Percentiles rank a stretch among this genome's conserved stretches.
phyloP scores from a whole-genome alignment of 371 early-diverging fungal species.

The Mucor plumbeus region DNA sequence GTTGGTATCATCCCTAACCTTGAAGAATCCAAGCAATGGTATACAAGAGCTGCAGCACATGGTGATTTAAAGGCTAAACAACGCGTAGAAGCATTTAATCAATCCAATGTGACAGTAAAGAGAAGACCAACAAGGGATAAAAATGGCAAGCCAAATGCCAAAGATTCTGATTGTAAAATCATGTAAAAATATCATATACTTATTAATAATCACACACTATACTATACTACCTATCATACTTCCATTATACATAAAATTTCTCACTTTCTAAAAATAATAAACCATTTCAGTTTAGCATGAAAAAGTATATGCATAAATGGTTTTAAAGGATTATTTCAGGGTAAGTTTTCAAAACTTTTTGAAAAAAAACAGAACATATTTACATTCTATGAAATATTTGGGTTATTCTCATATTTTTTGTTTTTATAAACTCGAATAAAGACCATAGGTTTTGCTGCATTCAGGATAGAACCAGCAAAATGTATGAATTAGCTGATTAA shows the following conservation, averaged over 20 bases:
- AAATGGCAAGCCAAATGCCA: conserved; percentile 31
- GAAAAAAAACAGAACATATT: too few species aligned
- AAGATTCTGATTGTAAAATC: conserved; percentile 39
- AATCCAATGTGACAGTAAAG: conserved; percentile 36
- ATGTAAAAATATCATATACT: conserved; percentile 28
- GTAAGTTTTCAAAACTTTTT: too few species aligned
- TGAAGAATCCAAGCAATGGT: conserved; percentile 79
- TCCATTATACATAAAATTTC: too few species aligned
- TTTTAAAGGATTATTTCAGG: too few species aligned
- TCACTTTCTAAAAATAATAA: too few species aligned
- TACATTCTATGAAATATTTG: too few species aligned
- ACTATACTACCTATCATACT: not conserved
- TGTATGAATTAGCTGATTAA: not conserved
- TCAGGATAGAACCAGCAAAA: too few species aligned
- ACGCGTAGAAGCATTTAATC: conserved; percentile 66
- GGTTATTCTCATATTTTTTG: too few species aligned
- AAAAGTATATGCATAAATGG: too few species aligned
- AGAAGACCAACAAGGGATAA: conserved; percentile 37
- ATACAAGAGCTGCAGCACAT: conserved; percentile 71
- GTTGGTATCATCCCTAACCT: conserved; percentile 69
- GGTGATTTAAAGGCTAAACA: conserved; percentile 73
- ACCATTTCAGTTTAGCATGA: too few species aligned
- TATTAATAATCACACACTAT: not conserved
- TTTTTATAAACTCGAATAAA: too few species aligned
- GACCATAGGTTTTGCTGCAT: too few species aligned